Conservation (phyloP, 2,329 filamentous ascomycete genomes). For the Fusarium multiceps region DNA sequence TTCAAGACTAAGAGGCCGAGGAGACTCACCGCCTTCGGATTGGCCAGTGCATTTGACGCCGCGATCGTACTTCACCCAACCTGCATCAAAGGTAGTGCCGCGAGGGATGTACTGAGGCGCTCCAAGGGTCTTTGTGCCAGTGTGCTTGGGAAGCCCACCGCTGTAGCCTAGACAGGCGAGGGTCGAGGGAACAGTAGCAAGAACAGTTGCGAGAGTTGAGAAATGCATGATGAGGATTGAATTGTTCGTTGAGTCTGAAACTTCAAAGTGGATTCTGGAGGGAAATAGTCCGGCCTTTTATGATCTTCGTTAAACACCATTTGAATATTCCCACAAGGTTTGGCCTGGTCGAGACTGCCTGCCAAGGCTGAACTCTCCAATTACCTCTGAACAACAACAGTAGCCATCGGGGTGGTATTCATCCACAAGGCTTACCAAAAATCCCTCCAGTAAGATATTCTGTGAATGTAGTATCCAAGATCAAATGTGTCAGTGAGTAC, state of each 20-base stretch:
- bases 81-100: slow-evolving; percentile 48
- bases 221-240: neutral
- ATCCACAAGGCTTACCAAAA: neutral
- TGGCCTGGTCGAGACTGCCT: neutral
- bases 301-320: neutral
- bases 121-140: slow-evolving; percentile 44
- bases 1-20: too few relatives aligned
- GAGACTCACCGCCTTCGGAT: slow-evolving; percentile 52
- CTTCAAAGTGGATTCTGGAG: neutral
- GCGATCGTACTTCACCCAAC: slow-evolving; percentile 54
- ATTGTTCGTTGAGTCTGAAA: neutral
- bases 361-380: neutral
- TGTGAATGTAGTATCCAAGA: neutral
- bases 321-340: neutral
- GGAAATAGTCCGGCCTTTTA: neutral
- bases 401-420: neutral
- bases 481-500: neutral
- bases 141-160: slow-evolving; percentile 48
- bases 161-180: slow-evolving; percentile 46
- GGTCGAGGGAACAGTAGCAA: slow-evolving; percentile 45
- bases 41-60: slow-evolving; percentile 56
- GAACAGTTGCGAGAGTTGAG: slow-evolving; percentile 26
- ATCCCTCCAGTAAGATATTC: slow-evolving; percentile 6
- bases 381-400: neutral
- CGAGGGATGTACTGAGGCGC: slow-evolving; percentile 47